These are phyloP conservation scores for Pseudogymnoascus sp. DNA, from an alignment of 2,329 filamentous ascomycete species.

Conservation along the genomic window DNA sequence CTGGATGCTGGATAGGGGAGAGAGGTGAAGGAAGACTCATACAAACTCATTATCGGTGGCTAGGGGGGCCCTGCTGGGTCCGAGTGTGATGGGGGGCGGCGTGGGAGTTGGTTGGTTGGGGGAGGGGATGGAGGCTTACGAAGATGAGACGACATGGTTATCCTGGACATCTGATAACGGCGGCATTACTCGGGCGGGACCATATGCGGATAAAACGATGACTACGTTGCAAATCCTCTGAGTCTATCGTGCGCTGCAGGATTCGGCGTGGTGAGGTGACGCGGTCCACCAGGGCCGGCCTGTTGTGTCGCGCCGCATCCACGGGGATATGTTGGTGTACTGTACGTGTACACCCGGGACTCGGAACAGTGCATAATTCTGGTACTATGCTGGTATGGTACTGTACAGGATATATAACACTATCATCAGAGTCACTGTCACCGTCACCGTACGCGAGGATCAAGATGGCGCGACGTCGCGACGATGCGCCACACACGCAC, in stretches of 20 bases:
- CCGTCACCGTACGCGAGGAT: no score
- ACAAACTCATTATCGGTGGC: not conserved
- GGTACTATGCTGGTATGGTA: no score
- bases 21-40: not conserved
- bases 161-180: not conserved
- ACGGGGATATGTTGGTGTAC: no score
- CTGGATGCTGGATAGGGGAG: not conserved
- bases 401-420: no score
- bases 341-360: no score
- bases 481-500: not conserved
- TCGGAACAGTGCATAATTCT: no score
- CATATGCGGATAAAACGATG: not conserved
- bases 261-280: not conserved
- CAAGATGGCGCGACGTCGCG: no score
- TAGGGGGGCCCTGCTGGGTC: not conserved
- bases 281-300: not conserved
- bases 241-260: not conserved
- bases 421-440: no score
- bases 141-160: not conserved
- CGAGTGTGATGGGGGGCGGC: not conserved
- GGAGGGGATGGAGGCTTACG: not conserved
- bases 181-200: not conserved
- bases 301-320: not conserved
- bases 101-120: not conserved
- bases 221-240: not conserved